Conservation (phyloP, 805 yeast genomes). For the Schwanniomyces polymorphus region DNA sequence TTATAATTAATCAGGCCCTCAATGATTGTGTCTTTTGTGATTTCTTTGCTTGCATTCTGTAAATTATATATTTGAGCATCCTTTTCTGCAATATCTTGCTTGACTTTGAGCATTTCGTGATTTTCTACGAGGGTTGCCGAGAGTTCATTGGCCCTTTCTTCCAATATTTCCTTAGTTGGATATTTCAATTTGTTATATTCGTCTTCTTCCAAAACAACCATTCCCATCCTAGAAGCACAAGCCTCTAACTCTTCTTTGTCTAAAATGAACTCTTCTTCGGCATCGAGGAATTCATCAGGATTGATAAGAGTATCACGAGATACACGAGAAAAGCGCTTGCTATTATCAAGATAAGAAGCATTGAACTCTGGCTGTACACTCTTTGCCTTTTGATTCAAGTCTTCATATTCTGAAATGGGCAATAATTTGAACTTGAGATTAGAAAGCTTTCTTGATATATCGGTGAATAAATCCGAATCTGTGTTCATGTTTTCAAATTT, state of each 20-base stretch:
- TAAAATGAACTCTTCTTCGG: constrained; percentile 28
- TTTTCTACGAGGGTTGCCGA: constrained; percentile 26
- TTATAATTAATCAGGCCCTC: constrained; percentile 30
- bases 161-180: constrained; percentile 15
- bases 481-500: not conserved
- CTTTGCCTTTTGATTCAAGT: constrained; percentile 4
- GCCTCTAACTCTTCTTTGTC: constrained; percentile 24
- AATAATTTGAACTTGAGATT: constrained; percentile 9
- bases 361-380: not conserved
- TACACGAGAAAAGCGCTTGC: not conserved
- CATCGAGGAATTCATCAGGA: constrained; percentile 18
- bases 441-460: not conserved
- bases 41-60: constrained; percentile 7
- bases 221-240: constrained; percentile 25
- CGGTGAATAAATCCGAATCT: not conserved
- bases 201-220: constrained; percentile 19
- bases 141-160: constrained; percentile 17
- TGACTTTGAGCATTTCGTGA: constrained; percentile 19
- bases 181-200: constrained; percentile 16
- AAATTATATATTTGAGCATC: constrained; percentile 28
- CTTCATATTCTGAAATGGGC: constrained; percentile 13
- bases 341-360: not conserved
- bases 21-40: constrained; percentile 22
- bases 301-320: constrained; percentile 6
- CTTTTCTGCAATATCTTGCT: constrained; percentile 28